Conservation (phyloP, 2,329 filamentous ascomycete genomes). For the Sporothrix luriei region DNA sequence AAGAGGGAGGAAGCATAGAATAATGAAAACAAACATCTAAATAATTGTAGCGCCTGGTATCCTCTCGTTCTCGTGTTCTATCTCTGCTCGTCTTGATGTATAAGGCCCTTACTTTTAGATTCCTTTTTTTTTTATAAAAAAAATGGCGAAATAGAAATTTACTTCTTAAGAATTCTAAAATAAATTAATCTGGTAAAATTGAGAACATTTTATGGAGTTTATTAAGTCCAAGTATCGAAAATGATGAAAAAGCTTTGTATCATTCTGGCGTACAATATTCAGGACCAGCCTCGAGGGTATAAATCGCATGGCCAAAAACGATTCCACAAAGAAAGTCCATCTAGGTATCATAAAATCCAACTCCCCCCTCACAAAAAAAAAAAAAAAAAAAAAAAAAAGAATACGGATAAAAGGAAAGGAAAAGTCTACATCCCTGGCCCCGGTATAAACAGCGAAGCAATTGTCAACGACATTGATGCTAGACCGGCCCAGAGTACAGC, state of each 20-base stretch:
- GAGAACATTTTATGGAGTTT: too few relatives aligned
- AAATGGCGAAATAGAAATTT: neutral
- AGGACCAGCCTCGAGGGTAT: conserved; percentile 16
- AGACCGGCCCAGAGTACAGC: conserved; percentile 44
- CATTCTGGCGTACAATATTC: conserved; percentile 18
- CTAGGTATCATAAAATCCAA: neutral
- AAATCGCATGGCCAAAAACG: conserved; percentile 20
- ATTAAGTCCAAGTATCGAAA: too few relatives aligned
- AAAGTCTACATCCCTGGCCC: conserved; percentile 20
- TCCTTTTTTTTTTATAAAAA: neutral
- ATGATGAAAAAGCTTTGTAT: neutral
- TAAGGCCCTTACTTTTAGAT: neutral
- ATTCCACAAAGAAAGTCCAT: neutral
- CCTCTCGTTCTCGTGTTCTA: neutral
- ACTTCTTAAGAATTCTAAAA: too few relatives aligned
- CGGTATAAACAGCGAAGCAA: conserved; percentile 42
- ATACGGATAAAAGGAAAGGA: neutral
- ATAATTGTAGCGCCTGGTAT: neutral
- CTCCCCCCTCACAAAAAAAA: neutral
- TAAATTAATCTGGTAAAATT: too few relatives aligned
- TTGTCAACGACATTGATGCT: conserved; percentile 40
- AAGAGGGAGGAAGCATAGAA: neutral
- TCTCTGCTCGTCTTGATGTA: too few relatives aligned
- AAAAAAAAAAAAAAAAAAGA: neutral
- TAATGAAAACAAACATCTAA: neutral